Evolutionary conservation across 2,329 filamentous ascomycete species (phyloP).

Genomic region (Ophiostoma sp.): DNA sequence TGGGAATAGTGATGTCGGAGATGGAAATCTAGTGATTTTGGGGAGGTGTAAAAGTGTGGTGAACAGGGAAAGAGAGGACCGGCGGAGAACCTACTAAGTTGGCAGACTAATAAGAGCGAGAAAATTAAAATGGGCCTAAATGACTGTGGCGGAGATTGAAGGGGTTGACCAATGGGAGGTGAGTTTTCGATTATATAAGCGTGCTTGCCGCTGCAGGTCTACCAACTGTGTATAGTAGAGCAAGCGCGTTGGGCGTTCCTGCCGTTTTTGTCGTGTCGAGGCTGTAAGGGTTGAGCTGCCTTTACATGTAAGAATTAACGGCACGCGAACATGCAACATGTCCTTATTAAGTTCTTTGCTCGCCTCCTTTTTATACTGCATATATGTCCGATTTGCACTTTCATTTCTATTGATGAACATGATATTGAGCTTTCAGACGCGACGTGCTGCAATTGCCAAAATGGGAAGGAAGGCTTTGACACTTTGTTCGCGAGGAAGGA

Average conservation of each 20-base stretch:
- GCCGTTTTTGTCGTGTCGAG: background rate
- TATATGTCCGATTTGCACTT: background rate
- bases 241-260: background rate
- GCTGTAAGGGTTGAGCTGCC: background rate
- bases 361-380: background rate
- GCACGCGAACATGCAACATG: background rate
- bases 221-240: background rate
- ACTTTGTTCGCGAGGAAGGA: background rate
- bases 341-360: background rate
- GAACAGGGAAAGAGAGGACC: conserved; percentile 22
- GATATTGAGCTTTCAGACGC: background rate
- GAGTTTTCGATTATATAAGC: background rate
- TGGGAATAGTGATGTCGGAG: conserved; percentile 19
- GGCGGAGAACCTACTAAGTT: conserved; percentile 22
- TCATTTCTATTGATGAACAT: background rate
- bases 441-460: background rate
- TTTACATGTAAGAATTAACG: background rate
- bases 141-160: conserved; percentile 4
- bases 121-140: conserved; percentile 16
- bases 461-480: background rate
- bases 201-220: background rate
- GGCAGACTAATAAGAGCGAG: conserved; percentile 16
- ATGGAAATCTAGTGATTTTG: conserved; percentile 24
- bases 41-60: conserved; percentile 25
- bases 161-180: conserved; percentile 11